Evolutionary conservation across 1,284 basidiomycete genomes (phyloP).

Genomic region (Heimioporus retisporus): DNA sequence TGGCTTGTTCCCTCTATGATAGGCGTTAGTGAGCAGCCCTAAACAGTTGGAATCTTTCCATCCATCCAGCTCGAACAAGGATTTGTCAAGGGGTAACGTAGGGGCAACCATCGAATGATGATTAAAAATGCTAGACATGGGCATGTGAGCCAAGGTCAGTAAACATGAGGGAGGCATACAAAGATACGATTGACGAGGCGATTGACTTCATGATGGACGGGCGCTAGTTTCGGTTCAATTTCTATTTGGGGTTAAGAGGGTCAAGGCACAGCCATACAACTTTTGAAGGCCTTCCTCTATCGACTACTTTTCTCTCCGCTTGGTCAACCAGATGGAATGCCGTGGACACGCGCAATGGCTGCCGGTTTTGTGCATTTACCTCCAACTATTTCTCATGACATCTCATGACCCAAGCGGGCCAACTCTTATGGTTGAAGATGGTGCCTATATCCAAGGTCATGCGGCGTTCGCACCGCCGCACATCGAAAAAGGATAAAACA

Average conservation of each 20-base stretch:
- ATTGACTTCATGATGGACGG: conserved; percentile 11
- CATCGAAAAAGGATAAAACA: too few species aligned
- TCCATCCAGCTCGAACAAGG: conserved; percentile 35
- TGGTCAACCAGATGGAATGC: not conserved
- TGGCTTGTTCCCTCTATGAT: conserved; percentile 32
- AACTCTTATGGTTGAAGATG: too few species aligned
- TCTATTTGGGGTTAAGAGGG: too few species aligned
- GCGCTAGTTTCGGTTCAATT: too few species aligned
- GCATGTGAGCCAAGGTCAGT: conserved; percentile 24
- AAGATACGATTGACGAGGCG: conserved; percentile 11
- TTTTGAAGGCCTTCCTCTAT: too few species aligned
- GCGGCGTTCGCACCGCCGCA: too few species aligned
- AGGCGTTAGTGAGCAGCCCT: conserved; percentile 29
- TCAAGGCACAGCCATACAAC: too few species aligned
- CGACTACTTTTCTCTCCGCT: too few species aligned
- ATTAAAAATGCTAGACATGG: conserved; percentile 28
- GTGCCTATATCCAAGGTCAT: too few species aligned
- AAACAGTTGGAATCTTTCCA: conserved; percentile 33
- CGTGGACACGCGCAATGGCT: not conserved
- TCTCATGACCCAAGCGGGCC: too few species aligned
- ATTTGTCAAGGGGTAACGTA: conserved; percentile 26
- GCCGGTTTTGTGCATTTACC: conserved; percentile 36
- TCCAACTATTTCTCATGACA: too few species aligned
- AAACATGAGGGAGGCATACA: conserved; percentile 9
- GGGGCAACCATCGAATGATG: conserved; percentile 23